Evolutionary conservation across 306 rosid genomes (phyloP).

Genomic region (Astragalus membranaceus): DNA sequence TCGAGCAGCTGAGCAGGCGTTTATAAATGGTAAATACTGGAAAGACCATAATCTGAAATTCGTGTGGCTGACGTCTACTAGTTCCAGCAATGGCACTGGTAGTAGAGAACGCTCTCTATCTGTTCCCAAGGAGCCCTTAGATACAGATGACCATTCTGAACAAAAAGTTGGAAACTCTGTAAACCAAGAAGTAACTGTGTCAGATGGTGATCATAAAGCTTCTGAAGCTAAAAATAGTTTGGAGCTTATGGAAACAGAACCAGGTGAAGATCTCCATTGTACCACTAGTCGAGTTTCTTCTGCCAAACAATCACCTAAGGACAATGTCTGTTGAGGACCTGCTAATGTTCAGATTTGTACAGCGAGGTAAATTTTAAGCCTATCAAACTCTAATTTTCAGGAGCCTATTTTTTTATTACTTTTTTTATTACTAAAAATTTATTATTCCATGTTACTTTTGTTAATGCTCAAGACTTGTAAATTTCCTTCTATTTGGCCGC

Average conservation of each 20-base stretch:
- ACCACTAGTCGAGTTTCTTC: constrained; percentile 29
- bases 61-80: constrained; percentile 48
- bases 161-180: constrained; percentile 22
- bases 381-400: constrained; percentile 43
- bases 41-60: constrained; percentile 59
- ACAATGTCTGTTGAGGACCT: constrained; percentile 42
- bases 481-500: constrained; percentile 52
- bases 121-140: constrained; percentile 33
- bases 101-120: constrained; percentile 48
- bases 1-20: constrained; percentile 72
- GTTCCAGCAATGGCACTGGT: constrained; percentile 31
- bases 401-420: constrained; percentile 33
- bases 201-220: constrained; percentile 34
- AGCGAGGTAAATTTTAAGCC: constrained; percentile 64
- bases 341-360: constrained; percentile 60
- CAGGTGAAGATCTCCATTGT: constrained; percentile 34
- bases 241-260: constrained; percentile 39
- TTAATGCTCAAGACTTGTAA: constrained; percentile 55
- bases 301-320: constrained; percentile 42
- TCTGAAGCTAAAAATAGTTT: constrained; percentile 23
- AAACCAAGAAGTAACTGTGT: constrained; percentile 29
- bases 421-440: constrained; percentile 34
- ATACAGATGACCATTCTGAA: constrained; percentile 31
- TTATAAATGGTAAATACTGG: constrained; percentile 66
- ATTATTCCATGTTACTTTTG: constrained; percentile 35